Conservation (phyloP, 306 rosid genomes). For the Myrica gale region DNA sequence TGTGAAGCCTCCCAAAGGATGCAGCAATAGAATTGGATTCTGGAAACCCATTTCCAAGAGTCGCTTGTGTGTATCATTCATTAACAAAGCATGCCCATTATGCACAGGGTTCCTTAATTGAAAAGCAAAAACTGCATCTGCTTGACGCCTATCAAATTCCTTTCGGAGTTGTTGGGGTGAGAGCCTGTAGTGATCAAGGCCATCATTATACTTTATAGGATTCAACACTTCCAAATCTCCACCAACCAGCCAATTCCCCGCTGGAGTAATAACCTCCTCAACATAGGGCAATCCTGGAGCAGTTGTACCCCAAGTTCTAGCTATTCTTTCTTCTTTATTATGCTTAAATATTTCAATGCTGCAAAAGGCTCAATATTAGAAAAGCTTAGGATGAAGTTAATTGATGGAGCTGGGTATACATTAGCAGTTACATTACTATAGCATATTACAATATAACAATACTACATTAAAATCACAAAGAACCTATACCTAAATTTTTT, state of each 20-base stretch:
- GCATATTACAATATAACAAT: slow-evolving; percentile 2
- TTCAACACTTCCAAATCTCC: slow-evolving; percentile 86
- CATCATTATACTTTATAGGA: slow-evolving; percentile 78
- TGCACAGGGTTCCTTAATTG: slow-evolving; percentile 97
- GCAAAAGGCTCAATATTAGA: slow-evolving; percentile 18
- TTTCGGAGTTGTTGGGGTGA: slow-evolving; percentile 87
- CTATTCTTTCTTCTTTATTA: slow-evolving; percentile 95
- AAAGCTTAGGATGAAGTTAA: slow-evolving; percentile 12
- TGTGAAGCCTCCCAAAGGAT: slow-evolving; percentile 95
- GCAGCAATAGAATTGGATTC: slow-evolving; percentile 88
- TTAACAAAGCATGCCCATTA: slow-evolving; percentile 90
- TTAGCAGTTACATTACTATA: slow-evolving; percentile 8
- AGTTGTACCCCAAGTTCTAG: slow-evolving; percentile 96
- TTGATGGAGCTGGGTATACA: slow-evolving; percentile 1
- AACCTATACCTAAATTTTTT: neutral
- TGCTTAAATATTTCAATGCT: slow-evolving; percentile 93
- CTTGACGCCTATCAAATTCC: slow-evolving; percentile 77
- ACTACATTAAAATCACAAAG: neutral
- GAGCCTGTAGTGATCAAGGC: slow-evolving; percentile 86
- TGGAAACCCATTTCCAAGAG: slow-evolving; percentile 89
- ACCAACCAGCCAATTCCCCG: slow-evolving; percentile 94
- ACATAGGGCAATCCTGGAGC: slow-evolving; percentile 87
- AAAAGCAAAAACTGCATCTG: slow-evolving; percentile 96
- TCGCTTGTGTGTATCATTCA: slow-evolving; percentile 85
- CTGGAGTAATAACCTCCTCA: slow-evolving; percentile 71